Evolutionary conservation across 129 eudicot species (phyloP).

Genomic region (Ambrosia trifida): DNA sequence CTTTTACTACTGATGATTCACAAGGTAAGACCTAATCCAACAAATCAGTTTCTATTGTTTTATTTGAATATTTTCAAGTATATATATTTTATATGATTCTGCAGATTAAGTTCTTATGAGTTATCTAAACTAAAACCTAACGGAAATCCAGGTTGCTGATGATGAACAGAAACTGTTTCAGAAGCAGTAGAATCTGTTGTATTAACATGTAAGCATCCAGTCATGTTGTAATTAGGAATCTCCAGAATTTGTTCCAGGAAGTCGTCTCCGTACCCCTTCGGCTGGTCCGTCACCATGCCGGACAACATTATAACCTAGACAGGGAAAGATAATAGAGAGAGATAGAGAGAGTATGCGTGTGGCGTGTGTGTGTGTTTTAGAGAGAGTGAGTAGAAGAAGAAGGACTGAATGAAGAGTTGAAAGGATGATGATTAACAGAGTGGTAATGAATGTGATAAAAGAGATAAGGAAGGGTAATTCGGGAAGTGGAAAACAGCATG

Average conservation of each 20-base stretch:
- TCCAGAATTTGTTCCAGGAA: conserved; percentile 86
- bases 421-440: conserved; percentile 31
- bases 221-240: conserved; percentile 51
- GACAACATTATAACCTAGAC: background rate
- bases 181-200: conserved; percentile 42
- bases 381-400: no score
- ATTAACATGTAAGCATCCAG: conserved; percentile 34
- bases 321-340: conserved; percentile 1
- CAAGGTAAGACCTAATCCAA: no score
- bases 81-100: no score
- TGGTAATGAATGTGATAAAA: conserved; percentile 24
- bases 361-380: background rate
- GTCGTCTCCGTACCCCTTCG: conserved; percentile 71
- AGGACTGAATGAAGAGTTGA: background rate
- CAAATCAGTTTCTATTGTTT: no score
- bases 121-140: conserved; percentile 72
- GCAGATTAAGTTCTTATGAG: no score
- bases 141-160: conserved; percentile 54
- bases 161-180: conserved; percentile 38
- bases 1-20: no score
- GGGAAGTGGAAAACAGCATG: conserved; percentile 40
- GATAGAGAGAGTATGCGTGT: background rate
- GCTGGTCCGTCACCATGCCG: conserved; percentile 73
- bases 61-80: no score
- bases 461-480: conserved; percentile 12